A percentile compares a stretch with the other conserved stretches of the same genome.
These are phyloP conservation scores for Skeletonema menzelii DNA, from an alignment of 108 stramenopile genomes.

Conservation along the genomic window DNA sequence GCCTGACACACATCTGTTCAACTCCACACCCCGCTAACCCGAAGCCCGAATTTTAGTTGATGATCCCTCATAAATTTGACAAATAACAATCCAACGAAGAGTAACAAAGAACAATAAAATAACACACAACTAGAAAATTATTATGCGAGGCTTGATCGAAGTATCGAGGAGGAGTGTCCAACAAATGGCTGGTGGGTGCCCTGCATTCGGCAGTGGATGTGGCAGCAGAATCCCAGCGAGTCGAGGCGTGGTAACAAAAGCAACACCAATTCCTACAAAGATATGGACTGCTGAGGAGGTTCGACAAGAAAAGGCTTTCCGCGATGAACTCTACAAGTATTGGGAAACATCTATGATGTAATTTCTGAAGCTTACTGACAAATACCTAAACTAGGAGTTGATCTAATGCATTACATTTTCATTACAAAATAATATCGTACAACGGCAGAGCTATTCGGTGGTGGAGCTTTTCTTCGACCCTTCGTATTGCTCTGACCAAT, in stretches of 20 bases:
- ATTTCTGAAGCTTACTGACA: neutral
- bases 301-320: neutral
- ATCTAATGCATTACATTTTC: neutral
- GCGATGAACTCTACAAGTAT: neutral
- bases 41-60: neutral
- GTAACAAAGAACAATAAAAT: neutral
- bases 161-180: neutral
- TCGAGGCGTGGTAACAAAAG: neutral
- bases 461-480: neutral
- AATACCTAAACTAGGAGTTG: neutral
- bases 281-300: neutral
- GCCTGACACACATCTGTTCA: neutral
- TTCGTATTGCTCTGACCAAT: neutral
- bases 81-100: neutral
- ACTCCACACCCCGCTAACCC: neutral
- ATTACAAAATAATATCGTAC: neutral
- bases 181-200: neutral
- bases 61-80: neutral
- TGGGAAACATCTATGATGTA: neutral
- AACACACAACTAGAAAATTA: neutral
- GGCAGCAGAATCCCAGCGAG: neutral
- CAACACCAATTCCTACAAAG: neutral
- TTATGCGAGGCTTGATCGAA: neutral
- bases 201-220: neutral
- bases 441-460: neutral